Evolutionary conservation across 2,329 filamentous ascomycete genomes (phyloP).

Genomic region (Colletotrichum theobromicola): DNA sequence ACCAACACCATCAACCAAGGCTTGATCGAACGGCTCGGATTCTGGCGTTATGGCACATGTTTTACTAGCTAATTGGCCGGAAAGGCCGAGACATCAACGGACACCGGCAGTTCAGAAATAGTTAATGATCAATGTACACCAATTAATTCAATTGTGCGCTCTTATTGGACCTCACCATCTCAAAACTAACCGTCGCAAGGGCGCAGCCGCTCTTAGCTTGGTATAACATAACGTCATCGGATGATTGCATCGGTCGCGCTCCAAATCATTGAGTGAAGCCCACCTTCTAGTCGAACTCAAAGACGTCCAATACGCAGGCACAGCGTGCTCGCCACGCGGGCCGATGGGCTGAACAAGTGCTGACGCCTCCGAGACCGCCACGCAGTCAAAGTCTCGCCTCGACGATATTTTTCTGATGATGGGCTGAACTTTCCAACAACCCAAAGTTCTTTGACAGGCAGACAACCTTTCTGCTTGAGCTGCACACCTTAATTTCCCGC

Average conservation of each 20-base stretch:
- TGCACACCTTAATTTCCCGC: neutral
- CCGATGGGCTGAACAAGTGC: neutral
- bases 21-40: neutral
- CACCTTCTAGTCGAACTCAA: neutral
- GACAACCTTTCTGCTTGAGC: neutral
- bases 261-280: neutral
- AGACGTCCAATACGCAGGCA: neutral
- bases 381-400: neutral
- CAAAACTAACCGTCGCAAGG: neutral
- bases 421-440: neutral
- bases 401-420: neutral
- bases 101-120: neutral
- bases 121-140: neutral
- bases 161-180: neutral
- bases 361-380: neutral
- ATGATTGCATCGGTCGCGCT: neutral
- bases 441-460: neutral
- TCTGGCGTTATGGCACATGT: neutral
- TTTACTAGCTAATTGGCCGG: neutral
- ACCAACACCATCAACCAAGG: neutral
- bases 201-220: neutral
- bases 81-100: neutral
- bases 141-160: neutral
- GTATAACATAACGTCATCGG: neutral
- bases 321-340: neutral